Evolutionary conservation across 2,329 filamentous ascomycete species (phyloP).

Genomic region (Paracamarosporium sp.): DNA sequence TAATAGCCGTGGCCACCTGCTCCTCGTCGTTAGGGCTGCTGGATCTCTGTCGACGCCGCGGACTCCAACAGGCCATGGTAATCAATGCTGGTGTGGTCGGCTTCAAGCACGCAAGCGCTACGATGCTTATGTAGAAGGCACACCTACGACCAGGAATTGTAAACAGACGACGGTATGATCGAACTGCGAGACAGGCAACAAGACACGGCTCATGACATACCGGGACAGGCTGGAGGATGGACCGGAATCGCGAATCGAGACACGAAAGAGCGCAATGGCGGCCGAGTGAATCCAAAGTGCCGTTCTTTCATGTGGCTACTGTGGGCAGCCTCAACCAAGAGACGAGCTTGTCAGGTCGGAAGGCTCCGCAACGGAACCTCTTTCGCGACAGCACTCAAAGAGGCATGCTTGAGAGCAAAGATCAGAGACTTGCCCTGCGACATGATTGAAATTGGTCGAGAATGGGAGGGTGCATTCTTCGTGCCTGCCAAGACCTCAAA

Average conservation of each 20-base stretch:
- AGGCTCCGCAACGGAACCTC: background rate
- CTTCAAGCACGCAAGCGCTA: background rate
- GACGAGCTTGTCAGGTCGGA: too few species aligned
- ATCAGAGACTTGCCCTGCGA: background rate
- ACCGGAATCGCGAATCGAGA: background rate
- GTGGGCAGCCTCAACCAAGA: background rate
- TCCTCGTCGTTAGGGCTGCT: constrained; percentile 6
- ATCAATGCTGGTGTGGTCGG: background rate
- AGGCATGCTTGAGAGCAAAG: background rate
- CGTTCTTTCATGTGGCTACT: background rate
- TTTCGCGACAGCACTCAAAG: background rate
- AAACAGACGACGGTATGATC: background rate
- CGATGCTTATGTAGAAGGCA: background rate
- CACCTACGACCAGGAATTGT: background rate
- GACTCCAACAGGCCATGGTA: constrained; percentile 4
- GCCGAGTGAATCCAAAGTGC: background rate
- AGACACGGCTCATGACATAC: background rate
- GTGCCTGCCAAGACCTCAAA: constrained; percentile 7
- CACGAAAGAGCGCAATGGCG: background rate
- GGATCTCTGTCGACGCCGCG: background rate
- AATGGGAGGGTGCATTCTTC: background rate
- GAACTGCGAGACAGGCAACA: background rate
- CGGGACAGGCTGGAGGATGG: background rate
- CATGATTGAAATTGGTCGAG: background rate
- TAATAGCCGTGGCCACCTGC: constrained; percentile 1